A percentile compares a stretch with the other conserved stretches of the same genome.
Evolutionary conservation across 2,329 filamentous ascomycete species (phyloP).

Genomic region (Sphaerostilbella broomeana): DNA sequence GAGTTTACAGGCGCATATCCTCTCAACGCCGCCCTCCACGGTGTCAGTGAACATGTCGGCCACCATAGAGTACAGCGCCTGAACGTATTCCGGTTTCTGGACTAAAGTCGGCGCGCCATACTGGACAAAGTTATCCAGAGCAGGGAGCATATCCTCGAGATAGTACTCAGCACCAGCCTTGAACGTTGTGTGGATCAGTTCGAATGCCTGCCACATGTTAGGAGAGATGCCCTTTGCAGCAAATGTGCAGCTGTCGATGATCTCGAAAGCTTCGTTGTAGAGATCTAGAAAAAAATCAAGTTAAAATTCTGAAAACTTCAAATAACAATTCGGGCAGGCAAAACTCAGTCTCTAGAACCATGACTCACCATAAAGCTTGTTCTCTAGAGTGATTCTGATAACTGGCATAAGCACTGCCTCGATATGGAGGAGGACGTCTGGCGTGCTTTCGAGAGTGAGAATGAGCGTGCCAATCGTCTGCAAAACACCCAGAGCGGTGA

Average conservation of each 20-base stretch:
- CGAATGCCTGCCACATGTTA: constrained; percentile 98
- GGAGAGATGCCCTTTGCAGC: constrained; percentile 91
- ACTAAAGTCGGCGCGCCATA: constrained; percentile 77
- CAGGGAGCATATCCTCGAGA: constrained; percentile 96
- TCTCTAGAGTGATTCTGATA: constrained; percentile 90
- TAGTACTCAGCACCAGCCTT: constrained; percentile 96
- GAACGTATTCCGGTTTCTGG: constrained; percentile 78
- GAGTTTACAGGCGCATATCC: constrained; percentile 95
- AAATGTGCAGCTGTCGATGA: constrained; percentile 98
- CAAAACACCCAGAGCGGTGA: constrained; percentile 89
- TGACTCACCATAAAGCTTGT: constrained; percentile 79
- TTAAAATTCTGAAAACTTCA: not conserved
- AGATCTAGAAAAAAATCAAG: too few species aligned
- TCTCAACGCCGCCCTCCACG: constrained; percentile 87
- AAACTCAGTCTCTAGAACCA: too few species aligned
- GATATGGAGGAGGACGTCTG: constrained; percentile 87
- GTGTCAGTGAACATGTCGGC: constrained; percentile 88
- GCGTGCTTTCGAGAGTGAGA: constrained; percentile 91
- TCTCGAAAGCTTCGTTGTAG: constrained; percentile 98
- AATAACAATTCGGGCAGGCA: too few species aligned
- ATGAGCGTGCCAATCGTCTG: constrained; percentile 98
- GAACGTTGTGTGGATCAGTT: constrained; percentile 93
- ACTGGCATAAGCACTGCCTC: constrained; percentile 97
- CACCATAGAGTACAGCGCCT: constrained; percentile 89
- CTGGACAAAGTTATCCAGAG: constrained; percentile 94